Evolutionary conservation across 306 rosid species (phyloP).

Genomic region (Lablab purpureus): DNA sequence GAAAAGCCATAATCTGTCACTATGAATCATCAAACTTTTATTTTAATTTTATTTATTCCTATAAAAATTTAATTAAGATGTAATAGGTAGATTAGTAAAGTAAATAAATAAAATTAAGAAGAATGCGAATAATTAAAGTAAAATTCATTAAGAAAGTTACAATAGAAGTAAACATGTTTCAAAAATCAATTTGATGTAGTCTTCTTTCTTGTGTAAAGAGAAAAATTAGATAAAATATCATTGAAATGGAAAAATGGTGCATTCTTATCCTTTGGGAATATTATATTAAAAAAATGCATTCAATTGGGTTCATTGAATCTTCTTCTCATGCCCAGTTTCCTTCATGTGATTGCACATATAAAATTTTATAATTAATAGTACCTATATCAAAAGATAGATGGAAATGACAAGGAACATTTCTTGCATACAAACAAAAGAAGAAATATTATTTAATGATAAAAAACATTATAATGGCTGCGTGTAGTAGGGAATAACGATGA

Average conservation of each 20-base stretch:
- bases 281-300: not conserved
- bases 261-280: not conserved
- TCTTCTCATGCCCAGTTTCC: not conserved
- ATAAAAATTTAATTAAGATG: no score
- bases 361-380: not conserved
- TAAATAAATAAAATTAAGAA: no score
- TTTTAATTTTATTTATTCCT: no score
- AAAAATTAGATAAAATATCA: not conserved
- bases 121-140: not conserved
- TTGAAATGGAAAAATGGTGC: not conserved
- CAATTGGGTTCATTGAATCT: not conserved
- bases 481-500: not conserved
- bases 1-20: no score
- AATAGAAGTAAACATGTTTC: not conserved
- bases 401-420: not conserved
- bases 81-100: no score
- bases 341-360: not conserved
- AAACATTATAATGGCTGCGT: not conserved
- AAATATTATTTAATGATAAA: not conserved
- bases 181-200: not conserved
- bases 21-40: no score
- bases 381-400: not conserved
- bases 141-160: not conserved
- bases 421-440: not conserved
- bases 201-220: not conserved